These are phyloP conservation scores for Houttuynia cordata DNA, from an alignment of 164 flowering plant genomes.

Conservation along the genomic window DNA sequence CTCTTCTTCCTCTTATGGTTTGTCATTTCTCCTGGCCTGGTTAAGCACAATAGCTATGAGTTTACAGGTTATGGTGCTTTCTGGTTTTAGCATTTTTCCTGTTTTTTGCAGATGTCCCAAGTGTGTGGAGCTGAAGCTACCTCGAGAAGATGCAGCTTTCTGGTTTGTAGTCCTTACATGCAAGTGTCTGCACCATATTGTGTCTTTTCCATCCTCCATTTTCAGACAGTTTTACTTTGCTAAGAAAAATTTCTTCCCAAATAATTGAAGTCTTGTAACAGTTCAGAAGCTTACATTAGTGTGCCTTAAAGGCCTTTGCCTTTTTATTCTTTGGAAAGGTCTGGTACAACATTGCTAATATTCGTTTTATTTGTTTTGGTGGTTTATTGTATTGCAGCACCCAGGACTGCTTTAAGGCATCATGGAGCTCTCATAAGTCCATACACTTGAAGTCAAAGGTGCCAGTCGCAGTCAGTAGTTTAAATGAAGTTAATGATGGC, in stretches of 20 bases:
- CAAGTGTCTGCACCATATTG: not conserved
- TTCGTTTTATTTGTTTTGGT: too few species aligned
- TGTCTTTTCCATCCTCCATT: not conserved
- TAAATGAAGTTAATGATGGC: slow-evolving; percentile 37
- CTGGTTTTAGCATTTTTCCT: not conserved
- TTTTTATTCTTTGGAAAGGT: not conserved
- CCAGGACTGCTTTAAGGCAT: slow-evolving; percentile 93
- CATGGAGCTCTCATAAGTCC: slow-evolving; percentile 89
- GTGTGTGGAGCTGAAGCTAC: slow-evolving; percentile 79
- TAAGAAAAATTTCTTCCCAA: too few species aligned
- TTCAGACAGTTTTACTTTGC: too few species aligned
- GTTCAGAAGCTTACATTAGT: too few species aligned
- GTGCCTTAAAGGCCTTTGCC: too few species aligned
- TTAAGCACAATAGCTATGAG: too few species aligned
- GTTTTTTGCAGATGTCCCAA: slow-evolving; percentile 71
- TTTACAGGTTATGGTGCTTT: too few species aligned
- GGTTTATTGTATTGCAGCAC: slow-evolving; percentile 37
- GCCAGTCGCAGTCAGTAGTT: slow-evolving; percentile 20
- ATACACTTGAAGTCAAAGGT: slow-evolving; percentile 66
- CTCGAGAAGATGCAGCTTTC: slow-evolving; percentile 86
- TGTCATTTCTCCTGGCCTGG: too few species aligned
- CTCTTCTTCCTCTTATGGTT: too few species aligned
- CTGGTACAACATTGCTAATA: too few species aligned
- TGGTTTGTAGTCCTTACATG: slow-evolving; percentile 40
- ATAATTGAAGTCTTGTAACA: too few species aligned